A percentile compares a stretch with the other conserved stretches of the same genome.
Evolutionary conservation across 2,329 filamentous ascomycete species (phyloP).

Genomic region (Diplodia corticola): DNA sequence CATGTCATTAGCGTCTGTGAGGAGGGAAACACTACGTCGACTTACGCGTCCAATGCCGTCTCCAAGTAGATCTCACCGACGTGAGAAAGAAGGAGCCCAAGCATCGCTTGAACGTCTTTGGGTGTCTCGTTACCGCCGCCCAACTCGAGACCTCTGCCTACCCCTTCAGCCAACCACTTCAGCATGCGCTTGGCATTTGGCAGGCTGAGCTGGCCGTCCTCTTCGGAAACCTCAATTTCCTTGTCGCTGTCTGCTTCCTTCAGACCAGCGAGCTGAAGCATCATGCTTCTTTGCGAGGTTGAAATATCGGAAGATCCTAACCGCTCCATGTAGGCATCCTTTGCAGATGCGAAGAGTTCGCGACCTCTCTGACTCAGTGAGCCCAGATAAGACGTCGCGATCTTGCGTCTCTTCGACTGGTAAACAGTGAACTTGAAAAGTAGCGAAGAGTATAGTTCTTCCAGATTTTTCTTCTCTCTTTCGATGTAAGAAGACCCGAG

Average conservation of each 20-base stretch:
- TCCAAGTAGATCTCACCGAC: conserved; percentile 83
- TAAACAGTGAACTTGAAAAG: conserved; percentile 98
- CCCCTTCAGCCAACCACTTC: conserved; percentile 94
- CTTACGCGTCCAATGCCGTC: conserved; percentile 61
- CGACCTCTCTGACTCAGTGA: conserved; percentile 87
- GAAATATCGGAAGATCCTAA: conserved; percentile 88
- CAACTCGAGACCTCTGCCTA: conserved; percentile 87
- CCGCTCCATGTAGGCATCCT: conserved; percentile 86
- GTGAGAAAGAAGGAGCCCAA: conserved; percentile 78
- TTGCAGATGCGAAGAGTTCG: conserved; percentile 81
- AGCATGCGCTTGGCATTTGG: conserved; percentile 97
- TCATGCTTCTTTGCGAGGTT: conserved; percentile 82
- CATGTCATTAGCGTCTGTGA: neutral
- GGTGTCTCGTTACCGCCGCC: conserved; percentile 84
- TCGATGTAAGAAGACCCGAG: conserved; percentile 66
- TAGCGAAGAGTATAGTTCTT: conserved; percentile 84
- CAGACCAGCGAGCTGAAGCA: conserved; percentile 84
- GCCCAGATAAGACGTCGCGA: conserved; percentile 87
- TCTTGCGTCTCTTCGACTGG: conserved; percentile 74
- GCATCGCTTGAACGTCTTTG: conserved; percentile 84
- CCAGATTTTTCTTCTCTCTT: conserved; percentile 65
- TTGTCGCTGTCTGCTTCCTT: conserved; percentile 72
- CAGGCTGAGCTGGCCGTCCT: conserved; percentile 80
- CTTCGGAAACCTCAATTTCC: conserved; percentile 87
- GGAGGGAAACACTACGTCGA: conserved; percentile 8